These are phyloP conservation scores for Candida ovalis DNA, from an alignment of 805 yeast species.

Conservation along the genomic window DNA sequence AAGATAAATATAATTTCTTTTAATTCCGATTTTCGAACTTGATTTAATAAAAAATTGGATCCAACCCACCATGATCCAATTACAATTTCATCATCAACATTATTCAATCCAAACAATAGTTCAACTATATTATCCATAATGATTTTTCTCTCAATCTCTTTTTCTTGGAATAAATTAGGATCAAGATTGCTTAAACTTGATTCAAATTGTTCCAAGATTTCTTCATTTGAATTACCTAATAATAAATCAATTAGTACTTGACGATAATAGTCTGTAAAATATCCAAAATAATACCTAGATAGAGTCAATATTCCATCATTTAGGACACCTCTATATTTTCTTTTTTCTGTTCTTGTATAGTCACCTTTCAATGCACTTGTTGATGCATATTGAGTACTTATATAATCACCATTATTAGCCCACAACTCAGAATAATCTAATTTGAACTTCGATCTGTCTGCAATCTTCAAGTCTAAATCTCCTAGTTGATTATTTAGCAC, in stretches of 20 bases:
- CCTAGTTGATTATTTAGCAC: conserved; percentile 25
- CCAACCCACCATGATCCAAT: conserved; percentile 35
- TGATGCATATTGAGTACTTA: conserved; percentile 59
- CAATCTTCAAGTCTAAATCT: conserved; percentile 8
- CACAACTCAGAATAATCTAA: conserved; percentile 37
- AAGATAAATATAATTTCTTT: conserved; percentile 25
- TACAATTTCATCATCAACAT: conserved; percentile 18
- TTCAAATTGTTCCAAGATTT: conserved; percentile 40
- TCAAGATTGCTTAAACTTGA: conserved; percentile 31
- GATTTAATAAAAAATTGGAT: conserved; percentile 11
- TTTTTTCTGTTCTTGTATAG: conserved; percentile 39
- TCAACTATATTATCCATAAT: conserved; percentile 13
- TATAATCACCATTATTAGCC: conserved; percentile 71
- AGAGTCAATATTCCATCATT: conserved; percentile 40
- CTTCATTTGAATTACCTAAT: conserved; percentile 31
- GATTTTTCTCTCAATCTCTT: conserved; percentile 11
- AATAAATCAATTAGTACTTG: conserved; percentile 42
- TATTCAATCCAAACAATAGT: conserved; percentile 12
- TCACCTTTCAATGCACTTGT: conserved; percentile 54
- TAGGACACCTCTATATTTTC: conserved; percentile 39
- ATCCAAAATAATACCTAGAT: conserved; percentile 41
- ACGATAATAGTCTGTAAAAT: conserved; percentile 40
- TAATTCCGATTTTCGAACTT: conserved; percentile 10
- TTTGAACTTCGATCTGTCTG: conserved; percentile 17
- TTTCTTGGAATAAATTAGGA: conserved; percentile 21